phyloP scores from a whole-genome alignment of 257 asterid genomes.

The Mitragyna speciosa region DNA sequence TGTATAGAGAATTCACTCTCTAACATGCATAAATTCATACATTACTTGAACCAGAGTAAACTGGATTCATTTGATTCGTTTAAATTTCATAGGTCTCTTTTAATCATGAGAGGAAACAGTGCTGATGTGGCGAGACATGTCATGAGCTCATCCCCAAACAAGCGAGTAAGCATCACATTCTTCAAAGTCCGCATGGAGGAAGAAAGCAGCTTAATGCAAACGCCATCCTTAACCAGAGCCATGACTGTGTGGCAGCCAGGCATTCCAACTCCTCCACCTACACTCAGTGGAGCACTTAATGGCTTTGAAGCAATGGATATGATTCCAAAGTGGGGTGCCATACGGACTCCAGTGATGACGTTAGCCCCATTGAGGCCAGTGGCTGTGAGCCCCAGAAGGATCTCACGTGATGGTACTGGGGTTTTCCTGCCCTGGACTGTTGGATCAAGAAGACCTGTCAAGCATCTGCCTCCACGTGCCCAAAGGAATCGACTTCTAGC shows the following conservation, averaged over 20 bases:
- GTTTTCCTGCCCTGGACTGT: slow-evolving; percentile 83
- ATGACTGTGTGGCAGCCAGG: slow-evolving; percentile 85
- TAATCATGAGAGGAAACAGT: slow-evolving; percentile 94
- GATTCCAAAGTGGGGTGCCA: slow-evolving; percentile 72
- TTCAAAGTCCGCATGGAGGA: slow-evolving; percentile 62
- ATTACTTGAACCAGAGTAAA: not conserved
- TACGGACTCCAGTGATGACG: slow-evolving; percentile 72
- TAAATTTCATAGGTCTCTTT: slow-evolving; percentile 58
- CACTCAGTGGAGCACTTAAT: slow-evolving; percentile 30
- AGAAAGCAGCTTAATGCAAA: slow-evolving; percentile 33
- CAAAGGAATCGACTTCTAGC: slow-evolving; percentile 69
- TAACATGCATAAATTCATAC: not conserved
- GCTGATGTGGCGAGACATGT: slow-evolving; percentile 91
- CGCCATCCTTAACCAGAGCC: slow-evolving; percentile 38
- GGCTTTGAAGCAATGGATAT: slow-evolving; percentile 42
- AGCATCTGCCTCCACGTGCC: slow-evolving; percentile 91
- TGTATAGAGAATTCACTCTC: not conserved
- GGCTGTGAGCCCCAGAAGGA: slow-evolving; percentile 51
- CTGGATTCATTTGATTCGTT: slow-evolving; percentile 1
- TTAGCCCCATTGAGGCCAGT: slow-evolving; percentile 63
- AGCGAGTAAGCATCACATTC: slow-evolving; percentile 79
- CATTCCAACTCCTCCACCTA: slow-evolving; percentile 43
- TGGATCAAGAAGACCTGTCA: slow-evolving; percentile 63
- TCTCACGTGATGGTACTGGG: slow-evolving; percentile 83
- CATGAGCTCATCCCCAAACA: slow-evolving; percentile 84